Conservation (phyloP, 169 alveolate genomes). For the Plasmodium malariae region DNA sequence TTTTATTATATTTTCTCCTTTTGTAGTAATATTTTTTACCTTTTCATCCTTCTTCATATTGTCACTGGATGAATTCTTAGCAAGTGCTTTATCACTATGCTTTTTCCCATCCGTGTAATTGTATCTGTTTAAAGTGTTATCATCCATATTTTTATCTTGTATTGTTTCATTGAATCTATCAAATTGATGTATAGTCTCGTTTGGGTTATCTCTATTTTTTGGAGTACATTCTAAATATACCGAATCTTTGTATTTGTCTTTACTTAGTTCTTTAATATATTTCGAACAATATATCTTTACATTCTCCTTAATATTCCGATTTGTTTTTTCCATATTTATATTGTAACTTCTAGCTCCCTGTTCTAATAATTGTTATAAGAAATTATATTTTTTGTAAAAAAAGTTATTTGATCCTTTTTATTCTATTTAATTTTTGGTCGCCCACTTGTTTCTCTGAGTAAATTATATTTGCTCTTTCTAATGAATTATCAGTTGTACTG, state of each 20-base stretch:
- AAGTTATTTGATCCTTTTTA: neutral
- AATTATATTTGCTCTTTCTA: neutral
- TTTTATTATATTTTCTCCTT: conserved; percentile 34
- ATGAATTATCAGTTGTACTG: conserved; percentile 12
- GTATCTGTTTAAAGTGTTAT: neutral
- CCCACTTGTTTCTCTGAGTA: neutral
- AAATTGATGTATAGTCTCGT: neutral
- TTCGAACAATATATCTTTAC: neutral
- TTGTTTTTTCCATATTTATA: neutral
- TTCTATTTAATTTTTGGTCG: neutral
- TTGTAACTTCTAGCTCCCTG: conserved; percentile 4
- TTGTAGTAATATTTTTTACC: neutral
- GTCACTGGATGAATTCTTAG: neutral
- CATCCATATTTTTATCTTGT: neutral
- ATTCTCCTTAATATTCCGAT: conserved; percentile 18
- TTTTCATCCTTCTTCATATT: neutral
- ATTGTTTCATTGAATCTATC: neutral
- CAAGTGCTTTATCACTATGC: neutral
- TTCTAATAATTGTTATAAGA: neutral
- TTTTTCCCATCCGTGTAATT: conserved; percentile 5
- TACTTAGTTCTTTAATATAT: conserved; percentile 10
- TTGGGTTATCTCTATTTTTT: neutral
- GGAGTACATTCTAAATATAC: neutral
- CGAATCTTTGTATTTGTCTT: neutral
- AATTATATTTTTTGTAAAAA: conserved; percentile 3